Base-by-base conservation (phyloP, 345 rosid genomes). In the Dipteronia sinensis region DNA sequence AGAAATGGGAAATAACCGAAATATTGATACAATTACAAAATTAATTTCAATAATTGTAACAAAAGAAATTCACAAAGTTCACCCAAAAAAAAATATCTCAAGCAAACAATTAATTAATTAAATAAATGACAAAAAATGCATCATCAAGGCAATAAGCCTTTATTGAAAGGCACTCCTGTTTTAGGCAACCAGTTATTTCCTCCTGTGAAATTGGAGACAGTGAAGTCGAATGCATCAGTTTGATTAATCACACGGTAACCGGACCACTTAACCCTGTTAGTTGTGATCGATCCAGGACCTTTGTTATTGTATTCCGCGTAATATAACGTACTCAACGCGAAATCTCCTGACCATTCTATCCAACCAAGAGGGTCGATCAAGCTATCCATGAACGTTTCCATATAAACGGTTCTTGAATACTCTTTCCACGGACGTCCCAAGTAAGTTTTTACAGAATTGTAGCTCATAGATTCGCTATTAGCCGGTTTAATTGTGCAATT, bases 351-450 rank as follows among this genome's bases (percentile, higher is more conserved):
- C 85, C 85, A 84, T 25, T 44, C 73, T 3, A 4, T 40, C 87
- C 89, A 86, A 7, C 89, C 87, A 0, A 69, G 6, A 6, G 86
- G 83, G 6, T 82, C 71, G 27, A 86, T 59, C 12, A 76, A 31
- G 23, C 49, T 76, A 22, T 70, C 83, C 10, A 86, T 51, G 73
- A 49, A 77, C 20, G 84, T 82, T 22, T 84, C 62, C 82, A 84
- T 84, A 3, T 84, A 67, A 58, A 86, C 77, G 1, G 85, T 82
- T 46, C 84, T 76, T 2, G 89, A 86, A 47, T 82, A 86, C 19
- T 72, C 40, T 55, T 86, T 83, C 85, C 87, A 86, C 1, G 87
- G 89, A 72, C 89, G 62, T 3, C 87, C 87, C 1, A 83, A 67
- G 67, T 77, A 86, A 0, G 85, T 63, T 23, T 73, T 47, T 0